Percentiles rank a stretch among this genome's conserved stretches.
Conservation (phyloP, 768 basidiomycete species). For the Amanita brunnescens region DNA sequence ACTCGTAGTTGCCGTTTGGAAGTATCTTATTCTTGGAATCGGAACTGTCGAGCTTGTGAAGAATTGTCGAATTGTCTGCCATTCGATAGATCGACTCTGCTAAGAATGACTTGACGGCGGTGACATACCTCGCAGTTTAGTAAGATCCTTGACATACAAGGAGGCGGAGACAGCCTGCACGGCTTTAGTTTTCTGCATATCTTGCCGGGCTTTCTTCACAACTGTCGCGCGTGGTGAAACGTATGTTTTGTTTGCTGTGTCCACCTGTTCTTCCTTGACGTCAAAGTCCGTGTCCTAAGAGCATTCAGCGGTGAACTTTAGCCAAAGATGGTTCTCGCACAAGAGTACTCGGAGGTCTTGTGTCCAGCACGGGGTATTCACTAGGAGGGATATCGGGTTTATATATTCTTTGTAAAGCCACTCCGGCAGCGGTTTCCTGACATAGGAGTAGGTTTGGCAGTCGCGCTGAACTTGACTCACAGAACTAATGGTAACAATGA, state of each 20-base stretch:
- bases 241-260: neutral
- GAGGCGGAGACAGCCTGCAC: neutral
- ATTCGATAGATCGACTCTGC: neutral
- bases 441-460: conserved; percentile 3
- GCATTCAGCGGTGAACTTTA: neutral
- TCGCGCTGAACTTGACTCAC: conserved; percentile 28
- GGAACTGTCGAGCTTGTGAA: conserved; percentile 3
- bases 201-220: neutral
- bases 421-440: conserved; percentile 72
- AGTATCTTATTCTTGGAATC: conserved; percentile 22
- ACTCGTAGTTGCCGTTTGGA: conserved; percentile 61
- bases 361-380: conserved; percentile 61
- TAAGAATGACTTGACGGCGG: neutral
- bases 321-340: neutral
- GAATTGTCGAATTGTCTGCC: conserved; percentile 2
- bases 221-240: neutral
- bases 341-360: conserved; percentile 47
- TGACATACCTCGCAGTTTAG: conserved; percentile 18
- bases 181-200: neutral
- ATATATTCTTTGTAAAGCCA: conserved; percentile 41
- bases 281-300: conserved; percentile 55
- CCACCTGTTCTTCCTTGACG: conserved; percentile 16
- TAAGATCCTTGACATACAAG: conserved; percentile 29
- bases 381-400: conserved; percentile 45
- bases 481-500: conserved; percentile 52